Base-by-base conservation (phyloP, 495 filamentous ascomycete species). In the Clohesyomyces aquaticus region DNA sequence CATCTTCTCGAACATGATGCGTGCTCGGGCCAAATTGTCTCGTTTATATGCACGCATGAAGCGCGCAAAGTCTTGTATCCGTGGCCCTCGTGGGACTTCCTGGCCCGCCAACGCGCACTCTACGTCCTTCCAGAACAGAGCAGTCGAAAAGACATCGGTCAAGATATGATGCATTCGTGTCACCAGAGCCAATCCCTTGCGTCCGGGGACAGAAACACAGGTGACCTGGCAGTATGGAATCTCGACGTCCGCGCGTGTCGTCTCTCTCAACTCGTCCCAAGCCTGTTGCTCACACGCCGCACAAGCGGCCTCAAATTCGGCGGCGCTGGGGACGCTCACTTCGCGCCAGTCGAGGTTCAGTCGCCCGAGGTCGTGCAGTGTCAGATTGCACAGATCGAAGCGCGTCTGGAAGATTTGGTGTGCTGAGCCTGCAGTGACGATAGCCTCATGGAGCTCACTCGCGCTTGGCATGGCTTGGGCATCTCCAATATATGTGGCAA, bases 191-290 rank as follows among this genome's bases (percentile, higher is more conserved):
- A 47, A 23, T 23, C 16, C 43, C 21, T 47, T 47, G 21, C 43
- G 43, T 47, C 21, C 43, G 43, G 43, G 43, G 14, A 47, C 43
- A 18, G 43, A 47, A 23, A 47, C 21, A 23, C 43, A 47, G 43
- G 43, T 47, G 43, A 47, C 43, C 21, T 47, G 43, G 43, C 14
- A 47, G 43, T 47, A 47, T 18, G 43, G 43, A 23, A 47, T n/a
- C 43, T 47, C 43, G 21, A 23, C 43, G 43, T 23, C 21, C 21
- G 43, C 21, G 14, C 21, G 43, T 47, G 21, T 18, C 21, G 43
- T 47, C 43, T 47, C 21, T 47, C 43, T 23, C 16, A 47, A 23
- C 16, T 47, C 21, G 43, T 47, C 16, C 32, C 32, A 38, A 38
- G 32, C 32, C 32, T 38, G 32, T 38, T 38, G 32, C 32, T 38